Percentiles rank a stretch among this genome's conserved stretches.
phyloP scores from a whole-genome alignment of 176 grass and related monocot species.

The Oropetium thomaeum region DNA sequence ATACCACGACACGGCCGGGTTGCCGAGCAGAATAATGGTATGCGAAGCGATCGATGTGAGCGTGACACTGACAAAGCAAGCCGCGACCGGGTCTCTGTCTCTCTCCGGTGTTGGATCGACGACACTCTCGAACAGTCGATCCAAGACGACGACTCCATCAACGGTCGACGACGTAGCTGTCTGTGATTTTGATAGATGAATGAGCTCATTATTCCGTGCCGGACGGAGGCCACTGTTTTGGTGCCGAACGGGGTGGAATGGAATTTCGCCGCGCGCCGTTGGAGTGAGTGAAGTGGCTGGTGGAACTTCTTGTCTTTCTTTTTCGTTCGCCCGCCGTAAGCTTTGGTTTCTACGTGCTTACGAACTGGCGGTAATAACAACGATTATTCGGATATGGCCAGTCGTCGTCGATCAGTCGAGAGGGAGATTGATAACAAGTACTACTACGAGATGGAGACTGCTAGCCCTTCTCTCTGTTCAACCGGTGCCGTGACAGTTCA shows the following conservation, averaged over 20 bases:
- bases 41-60: neutral
- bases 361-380: neutral
- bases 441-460: neutral
- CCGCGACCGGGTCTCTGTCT: neutral
- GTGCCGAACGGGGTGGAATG: neutral
- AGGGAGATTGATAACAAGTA: too few species aligned
- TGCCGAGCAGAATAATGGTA: slow-evolving; percentile 1
- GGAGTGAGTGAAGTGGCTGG: slow-evolving; percentile 2
- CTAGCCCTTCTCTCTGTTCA: neutral
- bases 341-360: neutral
- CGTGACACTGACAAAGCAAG: too few species aligned
- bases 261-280: neutral
- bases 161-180: slow-evolving; percentile 2
- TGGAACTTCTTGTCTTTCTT: neutral
- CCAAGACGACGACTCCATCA: neutral
- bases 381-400: neutral
- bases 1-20: neutral
- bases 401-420: too few species aligned
- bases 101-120: neutral
- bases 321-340: too few species aligned
- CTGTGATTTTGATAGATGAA: neutral
- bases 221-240: neutral
- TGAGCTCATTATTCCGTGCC: neutral
- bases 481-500: slow-evolving; percentile 18
- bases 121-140: neutral